A percentile compares a stretch with the other conserved stretches of the same genome.
Conservation (phyloP, 805 yeast genomes). For the Starmerella apicola region DNA sequence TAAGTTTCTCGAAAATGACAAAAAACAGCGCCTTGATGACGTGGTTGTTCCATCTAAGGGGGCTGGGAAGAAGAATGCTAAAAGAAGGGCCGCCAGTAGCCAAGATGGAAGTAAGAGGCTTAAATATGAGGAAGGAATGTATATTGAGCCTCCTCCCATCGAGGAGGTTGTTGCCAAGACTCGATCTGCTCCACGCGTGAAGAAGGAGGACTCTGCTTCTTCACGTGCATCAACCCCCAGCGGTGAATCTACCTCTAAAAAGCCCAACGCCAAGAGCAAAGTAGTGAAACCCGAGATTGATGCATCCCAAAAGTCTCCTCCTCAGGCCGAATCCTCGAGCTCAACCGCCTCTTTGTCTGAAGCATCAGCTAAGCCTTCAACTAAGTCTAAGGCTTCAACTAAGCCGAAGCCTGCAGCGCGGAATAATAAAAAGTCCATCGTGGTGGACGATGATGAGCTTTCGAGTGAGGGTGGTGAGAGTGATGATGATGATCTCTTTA, state of each 20-base stretch:
- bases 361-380: slow-evolving; percentile 23
- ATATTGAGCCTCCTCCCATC: slow-evolving; percentile 19
- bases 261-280: neutral
- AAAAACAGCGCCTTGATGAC: slow-evolving; percentile 41
- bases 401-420: slow-evolving; percentile 7
- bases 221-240: neutral
- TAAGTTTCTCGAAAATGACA: slow-evolving; percentile 53
- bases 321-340: slow-evolving; percentile 1
- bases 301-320: neutral
- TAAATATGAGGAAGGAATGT: slow-evolving; percentile 10
- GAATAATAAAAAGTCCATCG: slow-evolving; percentile 2
- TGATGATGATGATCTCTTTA: slow-evolving; percentile 6
- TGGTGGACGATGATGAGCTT: slow-evolving; percentile 10
- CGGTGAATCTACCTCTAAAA: neutral
- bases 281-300: neutral
- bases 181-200: slow-evolving; percentile 6
- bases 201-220: slow-evolving; percentile 9
- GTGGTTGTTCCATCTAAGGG: slow-evolving; percentile 30
- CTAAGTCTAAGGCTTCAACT: slow-evolving; percentile 24
- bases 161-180: slow-evolving; percentile 13
- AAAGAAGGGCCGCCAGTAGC: slow-evolving; percentile 26
- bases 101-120: slow-evolving; percentile 18
- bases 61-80: slow-evolving; percentile 24
- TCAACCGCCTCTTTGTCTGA: slow-evolving; percentile 12
- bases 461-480: slow-evolving; percentile 6